Base-by-base conservation (phyloP, 1,139 yeast genomes). In the Suhomyces bolitotheri region DNA sequence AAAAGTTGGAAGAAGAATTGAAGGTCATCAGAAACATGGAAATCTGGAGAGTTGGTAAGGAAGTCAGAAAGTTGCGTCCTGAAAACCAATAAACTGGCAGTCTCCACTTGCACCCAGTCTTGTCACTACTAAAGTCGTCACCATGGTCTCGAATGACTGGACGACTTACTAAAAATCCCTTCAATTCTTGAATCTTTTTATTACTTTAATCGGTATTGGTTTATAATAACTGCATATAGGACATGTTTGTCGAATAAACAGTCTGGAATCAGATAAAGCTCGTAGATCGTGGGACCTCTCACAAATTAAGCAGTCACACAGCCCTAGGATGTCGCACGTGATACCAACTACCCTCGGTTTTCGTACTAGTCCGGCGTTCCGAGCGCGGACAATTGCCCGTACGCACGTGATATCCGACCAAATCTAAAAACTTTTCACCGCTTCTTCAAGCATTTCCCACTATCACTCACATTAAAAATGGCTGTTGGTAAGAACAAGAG, bases 41-140 rank as follows among this genome's bases (percentile, higher is more conserved):
- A 79, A 92, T 92, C 92, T 92, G 98, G 98, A 85, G 72, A 66
- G 98, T 94, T 56, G 98, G 98, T 66, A 90, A 90, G 80, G 97
- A 92, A 78, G 98, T 92, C 56, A 90, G 98, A 82, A 90, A 90
- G 76, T 82, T 90, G 71, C 90, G 98, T 77, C 98, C 98, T 59
- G 97, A 90, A 78, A 90, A 92, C 92, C 80, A 84, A 70, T 89
- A 84, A 74, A 48, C 39, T 26, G 19, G 13, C 27, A 16, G 15
- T 21, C n/a, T n/a, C n/a, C n/a, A n/a, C n/a, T n/a, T n/a, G n/a
- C n/a, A n/a, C n/a, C n/a, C n/a, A n/a, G n/a, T n/a, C n/a, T 8
- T 8, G 13, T 15, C 39, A 33, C 24, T 27, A 27, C 25, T 28
- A 16, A 33, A 35, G 21, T 32, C 36, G 36, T 48, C 50, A 41